phyloP scores from a whole-genome alignment of 257 asterid genomes.

The Jasminum sambac region DNA sequence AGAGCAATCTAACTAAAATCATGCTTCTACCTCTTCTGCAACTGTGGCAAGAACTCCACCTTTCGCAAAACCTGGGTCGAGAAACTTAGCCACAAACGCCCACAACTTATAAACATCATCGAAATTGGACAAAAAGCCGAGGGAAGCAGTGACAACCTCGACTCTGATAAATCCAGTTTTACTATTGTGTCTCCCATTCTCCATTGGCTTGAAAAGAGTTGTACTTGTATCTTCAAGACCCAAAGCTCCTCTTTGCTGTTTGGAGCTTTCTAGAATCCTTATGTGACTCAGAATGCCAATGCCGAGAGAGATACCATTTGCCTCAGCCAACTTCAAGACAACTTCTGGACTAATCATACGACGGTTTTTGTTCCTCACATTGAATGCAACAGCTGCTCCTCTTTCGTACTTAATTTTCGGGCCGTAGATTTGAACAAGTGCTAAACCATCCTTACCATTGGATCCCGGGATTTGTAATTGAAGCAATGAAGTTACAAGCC shows the following conservation, averaged over 20 bases:
- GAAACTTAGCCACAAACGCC: constrained; percentile 93
- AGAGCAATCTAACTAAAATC: constrained; percentile 38
- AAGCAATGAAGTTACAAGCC: constrained; percentile 92
- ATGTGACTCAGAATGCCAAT: constrained; percentile 90
- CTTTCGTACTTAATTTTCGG: constrained; percentile 94
- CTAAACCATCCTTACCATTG: constrained; percentile 42
- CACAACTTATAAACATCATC: constrained; percentile 92
- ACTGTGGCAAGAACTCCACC: constrained; percentile 75
- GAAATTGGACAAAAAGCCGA: constrained; percentile 80
- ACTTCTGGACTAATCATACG: constrained; percentile 83
- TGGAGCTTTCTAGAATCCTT: constrained; percentile 63
- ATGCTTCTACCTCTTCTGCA: constrained; percentile 68
- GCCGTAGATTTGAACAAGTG: constrained; percentile 87
- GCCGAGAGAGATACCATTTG: constrained; percentile 69
- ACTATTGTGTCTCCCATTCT: constrained; percentile 61
- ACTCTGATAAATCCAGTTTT: constrained; percentile 85
- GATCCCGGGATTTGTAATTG: constrained; percentile 66
- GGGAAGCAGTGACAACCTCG: constrained; percentile 98
- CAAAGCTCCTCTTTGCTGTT: constrained; percentile 51
- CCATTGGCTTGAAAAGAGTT: constrained; percentile 92
- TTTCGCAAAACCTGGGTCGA: constrained; percentile 73
- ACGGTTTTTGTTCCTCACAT: constrained; percentile 67
- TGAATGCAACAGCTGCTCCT: constrained; percentile 93
- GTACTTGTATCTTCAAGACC: constrained; percentile 74
- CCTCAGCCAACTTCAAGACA: constrained; percentile 84